Evolutionary conservation across 1,139 yeast species (phyloP).

Genomic region (Hansenula sp.): DNA sequence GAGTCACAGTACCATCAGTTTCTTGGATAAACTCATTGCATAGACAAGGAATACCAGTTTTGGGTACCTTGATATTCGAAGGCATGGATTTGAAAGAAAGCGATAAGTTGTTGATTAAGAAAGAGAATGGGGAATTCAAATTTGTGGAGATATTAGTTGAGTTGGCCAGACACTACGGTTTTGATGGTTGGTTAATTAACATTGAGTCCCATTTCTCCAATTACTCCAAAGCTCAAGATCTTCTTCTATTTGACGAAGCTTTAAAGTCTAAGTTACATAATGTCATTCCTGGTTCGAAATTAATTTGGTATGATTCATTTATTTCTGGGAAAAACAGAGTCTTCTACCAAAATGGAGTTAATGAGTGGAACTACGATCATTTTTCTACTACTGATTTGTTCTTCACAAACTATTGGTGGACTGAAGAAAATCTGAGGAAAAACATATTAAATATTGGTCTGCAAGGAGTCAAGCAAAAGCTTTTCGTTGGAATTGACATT

Average conservation of each 20-base stretch:
- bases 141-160: constrained; percentile 23
- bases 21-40: constrained; percentile 34
- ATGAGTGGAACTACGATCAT: constrained; percentile 28
- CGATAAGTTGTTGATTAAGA: constrained; percentile 23
- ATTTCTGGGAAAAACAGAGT: constrained; percentile 26
- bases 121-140: constrained; percentile 21
- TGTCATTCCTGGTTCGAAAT: constrained; percentile 17
- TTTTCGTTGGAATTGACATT: constrained; percentile 35
- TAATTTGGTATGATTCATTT: constrained; percentile 37
- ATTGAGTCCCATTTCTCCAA: constrained; percentile 29
- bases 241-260: constrained; percentile 26
- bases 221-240: constrained; percentile 9
- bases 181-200: constrained; percentile 36
- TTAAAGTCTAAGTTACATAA: constrained; percentile 25
- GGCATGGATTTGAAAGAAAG: constrained; percentile 25
- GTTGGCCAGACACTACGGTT: constrained; percentile 26
- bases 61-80: constrained; percentile 34
- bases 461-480: constrained; percentile 26
- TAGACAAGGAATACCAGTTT: constrained; percentile 28
- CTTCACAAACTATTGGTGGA: constrained; percentile 39
- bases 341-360: constrained; percentile 33
- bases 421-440: constrained; percentile 24
- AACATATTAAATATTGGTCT: constrained; percentile 31
- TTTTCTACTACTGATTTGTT: constrained; percentile 27
- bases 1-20: constrained; percentile 33